A percentile compares a stretch with the other conserved stretches of the same genome.
These are phyloP conservation scores for Dactylellina leptospora DNA, from an alignment of 2,329 filamentous ascomycete species.

Conservation along the genomic window DNA sequence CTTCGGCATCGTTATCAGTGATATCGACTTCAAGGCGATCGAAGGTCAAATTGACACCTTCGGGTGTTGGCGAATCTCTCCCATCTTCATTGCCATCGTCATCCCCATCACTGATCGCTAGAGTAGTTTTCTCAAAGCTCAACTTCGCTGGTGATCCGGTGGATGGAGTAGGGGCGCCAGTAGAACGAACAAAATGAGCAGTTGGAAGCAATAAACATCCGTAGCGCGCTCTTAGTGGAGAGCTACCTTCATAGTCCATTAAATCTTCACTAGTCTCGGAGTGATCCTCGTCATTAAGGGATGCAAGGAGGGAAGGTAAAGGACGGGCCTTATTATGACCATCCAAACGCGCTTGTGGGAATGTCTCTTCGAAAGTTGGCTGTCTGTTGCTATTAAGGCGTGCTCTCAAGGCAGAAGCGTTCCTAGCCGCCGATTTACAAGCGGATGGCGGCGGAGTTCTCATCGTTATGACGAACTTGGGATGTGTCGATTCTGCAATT, in stretches of 20 bases:
- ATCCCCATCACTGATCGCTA: background rate
- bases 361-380: background rate
- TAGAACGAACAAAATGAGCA: slow-evolving; percentile 6
- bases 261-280: background rate
- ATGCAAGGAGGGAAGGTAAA: background rate
- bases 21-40: background rate
- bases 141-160: background rate
- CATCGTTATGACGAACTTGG: no score
- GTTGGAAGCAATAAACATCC: background rate
- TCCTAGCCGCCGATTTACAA: background rate
- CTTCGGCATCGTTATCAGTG: no score
- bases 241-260: background rate
- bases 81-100: background rate
- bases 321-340: background rate
- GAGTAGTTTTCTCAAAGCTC: background rate
- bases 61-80: background rate
- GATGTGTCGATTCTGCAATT: no score
- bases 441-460: background rate
- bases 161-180: slow-evolving; percentile 19
- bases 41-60: background rate
- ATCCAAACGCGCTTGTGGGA: background rate
- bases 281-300: background rate
- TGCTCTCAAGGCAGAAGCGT: background rate
- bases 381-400: no score
- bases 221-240: background rate